Evolutionary conservation across 2,329 filamentous ascomycete genomes (phyloP), one percentile per base, ranked within the genome.

Genomic region (Pseudocercospora vitis): DNA sequence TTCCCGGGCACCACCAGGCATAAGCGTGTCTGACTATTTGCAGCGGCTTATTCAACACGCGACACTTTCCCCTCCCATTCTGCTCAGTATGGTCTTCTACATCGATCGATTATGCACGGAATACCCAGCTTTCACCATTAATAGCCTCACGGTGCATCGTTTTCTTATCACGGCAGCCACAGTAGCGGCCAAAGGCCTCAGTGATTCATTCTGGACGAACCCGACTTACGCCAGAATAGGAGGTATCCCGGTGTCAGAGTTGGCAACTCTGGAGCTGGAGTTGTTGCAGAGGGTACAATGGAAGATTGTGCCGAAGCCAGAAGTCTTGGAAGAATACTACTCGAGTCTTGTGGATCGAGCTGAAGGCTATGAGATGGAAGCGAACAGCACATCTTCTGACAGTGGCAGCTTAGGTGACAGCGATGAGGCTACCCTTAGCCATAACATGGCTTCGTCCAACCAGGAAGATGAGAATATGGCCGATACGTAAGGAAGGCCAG

Each of bases 61-160:
- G 21, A 96, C 92, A 0, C 80, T 99, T 2, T 91, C 90, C 5
- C 91, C 94, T 9, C 92, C 94, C 0, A 87, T 99, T 47, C 80
- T 99, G n/a, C 82, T 99, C 29, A 94, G 91, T 63, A 97, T 99
- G 90, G 94, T 99, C 53, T 99, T 95, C 70, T 99, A 97, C 68
- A 97, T 99, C 66, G 94, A 99, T 74, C 86, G 91, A 26, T 81
- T 99, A 18, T 99, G 92, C 72, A 86, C 89, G 8, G 78, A 95
- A 55, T 99, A 96, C 70, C 88, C 89, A 2, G 88, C 92, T 42
- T 99, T 99, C 71, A 96, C 91, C 23, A 95, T 99, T 63, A 96
- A 91, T 69, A 96, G 90, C 42, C 79, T 99, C 16, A 99, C 94
- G 0, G 92, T 99, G 2, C 94, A 99, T 74, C 91, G 94, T 7